Percentiles rank a stretch among this genome's conserved stretches.
phyloP scores from a whole-genome alignment of 75 land plant species.

The Chamaecyparis obtusa region DNA sequence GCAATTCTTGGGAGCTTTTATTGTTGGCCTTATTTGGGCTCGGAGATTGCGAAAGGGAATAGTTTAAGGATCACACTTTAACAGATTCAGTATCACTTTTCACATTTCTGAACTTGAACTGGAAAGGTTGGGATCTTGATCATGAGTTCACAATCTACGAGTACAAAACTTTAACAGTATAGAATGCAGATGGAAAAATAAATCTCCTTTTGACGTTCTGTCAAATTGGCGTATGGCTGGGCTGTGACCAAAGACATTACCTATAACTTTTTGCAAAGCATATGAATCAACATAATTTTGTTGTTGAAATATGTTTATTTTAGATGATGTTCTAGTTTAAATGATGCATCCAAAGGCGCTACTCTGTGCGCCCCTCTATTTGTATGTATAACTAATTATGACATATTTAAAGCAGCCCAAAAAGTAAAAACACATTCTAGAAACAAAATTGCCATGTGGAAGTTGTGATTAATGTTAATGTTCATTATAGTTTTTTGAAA shows the following conservation, averaged over 20 bases:
- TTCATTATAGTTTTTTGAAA: not conserved
- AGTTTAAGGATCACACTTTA: not conserved
- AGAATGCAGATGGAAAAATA: not conserved
- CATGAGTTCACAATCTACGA: not conserved
- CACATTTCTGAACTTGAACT: not conserved
- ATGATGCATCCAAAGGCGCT: not conserved
- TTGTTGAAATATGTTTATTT: not conserved
- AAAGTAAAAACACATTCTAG: not conserved
- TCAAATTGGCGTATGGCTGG: not conserved
- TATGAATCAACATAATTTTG: not conserved
- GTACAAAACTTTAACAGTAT: not conserved
- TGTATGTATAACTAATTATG: not conserved
- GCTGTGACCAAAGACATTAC: not conserved
- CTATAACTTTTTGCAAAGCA: not conserved
- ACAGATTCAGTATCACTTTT: not conserved
- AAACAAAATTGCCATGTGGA: not conserved
- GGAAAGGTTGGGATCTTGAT: not conserved
- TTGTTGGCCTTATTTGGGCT: not conserved
- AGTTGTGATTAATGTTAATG: not conserved
- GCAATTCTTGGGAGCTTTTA: not conserved
- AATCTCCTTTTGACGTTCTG: not conserved
- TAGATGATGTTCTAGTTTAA: not conserved
- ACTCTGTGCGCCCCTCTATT: not conserved
- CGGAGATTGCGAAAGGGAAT: not conserved
- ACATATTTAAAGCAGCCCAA: not conserved